Evolutionary conservation across 768 basidiomycete genomes (phyloP), one percentile per base, ranked within the genome.

Genomic region (Sarcodon aspratus): DNA sequence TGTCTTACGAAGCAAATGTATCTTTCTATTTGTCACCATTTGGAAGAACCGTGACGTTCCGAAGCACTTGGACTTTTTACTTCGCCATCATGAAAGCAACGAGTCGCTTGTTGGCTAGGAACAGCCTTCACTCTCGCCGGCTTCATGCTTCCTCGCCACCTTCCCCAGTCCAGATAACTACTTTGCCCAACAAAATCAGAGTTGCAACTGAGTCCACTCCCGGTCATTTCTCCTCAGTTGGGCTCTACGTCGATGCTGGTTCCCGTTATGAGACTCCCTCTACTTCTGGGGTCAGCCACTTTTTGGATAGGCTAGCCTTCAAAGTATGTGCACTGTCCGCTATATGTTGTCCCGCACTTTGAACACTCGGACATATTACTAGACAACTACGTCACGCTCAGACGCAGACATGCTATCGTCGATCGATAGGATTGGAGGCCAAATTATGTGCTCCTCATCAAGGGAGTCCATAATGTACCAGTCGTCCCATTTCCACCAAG

Each of bases 401-500:
- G 79, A 80, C 45, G 80, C 78, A 17, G 75, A 86, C 54, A 94
- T 97, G 85, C 76, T 82, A 4, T 69, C 70, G 3, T 83, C 85
- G 36, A 84, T 95, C 58, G 82, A 91, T 61, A 73, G 74, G 3
- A 74, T 95, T 33, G 94, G 95, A 36, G 91, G 92, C 12, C 91
- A 95, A 67, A 92, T 98, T 50, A 73, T 85, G 65, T 92, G 87
- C 60, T 83, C 91, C 13, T 88, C 91, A 13, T 85, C 91, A 2
- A 75, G 96, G 43, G 96, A 99, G 63, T 78, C 90, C 17, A 92
- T 97, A 60, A 90, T 96, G 86, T 99, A 98, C 62, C 96, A 98
- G 66, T 95, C 95, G 9, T 90, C 92, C 36, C 86, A 95, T 63
- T 94, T 93, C 60, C 81, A 91, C 55, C 71, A 80, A 52, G 80